phyloP scores from a whole-genome alignment of 345 rosid species.

The Lumnitzera racemosa region DNA sequence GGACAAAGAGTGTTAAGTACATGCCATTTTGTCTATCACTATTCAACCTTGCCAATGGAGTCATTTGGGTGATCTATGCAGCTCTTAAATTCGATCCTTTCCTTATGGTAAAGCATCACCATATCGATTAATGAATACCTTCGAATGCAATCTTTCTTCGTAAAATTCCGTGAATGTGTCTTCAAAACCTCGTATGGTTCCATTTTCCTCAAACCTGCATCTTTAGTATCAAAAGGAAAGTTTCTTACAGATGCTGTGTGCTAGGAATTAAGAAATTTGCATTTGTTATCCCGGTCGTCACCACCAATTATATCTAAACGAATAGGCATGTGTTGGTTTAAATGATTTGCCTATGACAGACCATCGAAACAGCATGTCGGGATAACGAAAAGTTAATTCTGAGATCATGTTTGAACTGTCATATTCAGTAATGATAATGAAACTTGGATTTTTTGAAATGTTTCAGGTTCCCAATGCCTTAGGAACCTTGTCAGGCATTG shows the following conservation, averaged over 20 bases:
- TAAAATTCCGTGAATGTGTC: neutral
- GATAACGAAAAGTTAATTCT: no score
- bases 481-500: constrained; percentile 43
- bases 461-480: constrained; percentile 38
- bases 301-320: no score
- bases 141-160: neutral
- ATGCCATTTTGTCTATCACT: constrained; percentile 67
- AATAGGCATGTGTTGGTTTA: no score
- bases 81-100: constrained; percentile 48
- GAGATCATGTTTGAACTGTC: no score
- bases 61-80: constrained; percentile 52
- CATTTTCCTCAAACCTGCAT: no score
- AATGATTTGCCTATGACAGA: no score
- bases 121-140: neutral
- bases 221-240: no score
- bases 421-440: no score
- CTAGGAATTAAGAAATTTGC: no score
- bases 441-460: neutral
- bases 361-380: no score
- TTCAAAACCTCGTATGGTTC: neutral
- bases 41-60: constrained; percentile 42
- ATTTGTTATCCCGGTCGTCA: no score
- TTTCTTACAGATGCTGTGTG: no score
- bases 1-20: constrained; percentile 79
- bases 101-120: constrained; percentile 32